A percentile compares a stretch with the other conserved stretches of the same genome.
phyloP scores from a whole-genome alignment of 805 yeast genomes.

The Metschnikowia kunwiensis region DNA sequence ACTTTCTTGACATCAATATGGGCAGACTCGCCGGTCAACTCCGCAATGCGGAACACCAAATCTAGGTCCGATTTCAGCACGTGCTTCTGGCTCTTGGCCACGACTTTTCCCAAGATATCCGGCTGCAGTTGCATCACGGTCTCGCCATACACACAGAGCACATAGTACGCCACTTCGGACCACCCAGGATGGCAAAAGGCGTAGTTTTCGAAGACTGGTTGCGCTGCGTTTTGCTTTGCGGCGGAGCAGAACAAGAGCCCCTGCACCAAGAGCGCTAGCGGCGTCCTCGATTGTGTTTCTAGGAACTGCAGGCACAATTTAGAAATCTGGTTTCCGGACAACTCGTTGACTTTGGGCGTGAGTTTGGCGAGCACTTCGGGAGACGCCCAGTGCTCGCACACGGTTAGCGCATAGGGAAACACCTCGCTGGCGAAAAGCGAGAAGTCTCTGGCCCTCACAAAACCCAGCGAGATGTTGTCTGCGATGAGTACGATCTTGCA shows the following conservation, averaged over 20 bases:
- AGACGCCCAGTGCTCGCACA: conserved; percentile 23
- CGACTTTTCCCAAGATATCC: conserved; percentile 16
- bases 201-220: conserved; percentile 3
- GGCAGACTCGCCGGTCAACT: conserved; percentile 36
- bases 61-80: conserved; percentile 15
- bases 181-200: conserved; percentile 20
- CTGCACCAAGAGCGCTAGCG: conserved; percentile 19
- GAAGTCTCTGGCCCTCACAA: conserved; percentile 57
- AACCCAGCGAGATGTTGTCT: conserved; percentile 43
- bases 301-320: conserved; percentile 8
- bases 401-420: conserved; percentile 37
- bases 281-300: conserved; percentile 1
- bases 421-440: conserved; percentile 41
- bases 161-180: conserved; percentile 48
- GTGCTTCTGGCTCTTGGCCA: conserved; percentile 1
- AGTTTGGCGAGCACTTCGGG: conserved; percentile 33
- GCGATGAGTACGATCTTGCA: conserved; percentile 17
- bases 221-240: conserved; percentile 16
- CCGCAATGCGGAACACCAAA: conserved; percentile 49
- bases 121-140: conserved; percentile 2
- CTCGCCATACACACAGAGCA: conserved; percentile 47
- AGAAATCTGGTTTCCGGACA: conserved; percentile 48
- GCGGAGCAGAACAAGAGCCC: conserved; percentile 41
- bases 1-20: conserved; percentile 17
- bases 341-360: conserved; percentile 37